Base-by-base conservation (phyloP, 345 rosid species). In the Eucalyptus sp. region DNA sequence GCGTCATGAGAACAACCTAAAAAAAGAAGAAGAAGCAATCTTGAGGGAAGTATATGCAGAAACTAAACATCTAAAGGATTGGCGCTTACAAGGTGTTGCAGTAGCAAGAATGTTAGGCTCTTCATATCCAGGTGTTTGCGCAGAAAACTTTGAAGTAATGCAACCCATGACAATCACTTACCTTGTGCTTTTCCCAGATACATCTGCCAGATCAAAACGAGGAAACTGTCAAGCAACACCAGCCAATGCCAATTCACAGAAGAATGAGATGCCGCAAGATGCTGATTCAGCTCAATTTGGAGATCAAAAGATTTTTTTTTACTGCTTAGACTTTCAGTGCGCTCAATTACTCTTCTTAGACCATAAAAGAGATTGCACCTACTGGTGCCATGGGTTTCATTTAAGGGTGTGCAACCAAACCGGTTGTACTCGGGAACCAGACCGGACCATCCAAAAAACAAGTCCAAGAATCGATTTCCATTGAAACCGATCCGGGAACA, bases 31-130 rank as follows among this genome's bases (percentile, higher is more conserved):
- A 9, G 27, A 76, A 76, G 11, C 48, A 37, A 41, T 76, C 48
- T 76, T 3, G 43, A 76, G 83, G 83, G 83, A 76, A 76, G 48
- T 76, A 11, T 41, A 37, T 76, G 48, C 83, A 37, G 48, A 76
- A 41, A 76, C 83, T 76, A 5, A 76, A 76, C 48, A 20, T 76
- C 27, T 76, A 41, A 76, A 20, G 8, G 44, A 83, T n/a, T 25
- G 16, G 46, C 37, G 90, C 98, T 93, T 79, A 96, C 98, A 96
- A 76, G 95, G 93, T 89, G 98, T 96, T 94, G 91, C 97, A 33
- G 96, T 92, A 66, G 98, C 95, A 88, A 96, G 98, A 91, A 94
- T 88, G 5, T 90, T 91, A 13, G 97, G 97, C 88, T 95, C 91
- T 89, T 95, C 98, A 20, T 94, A 94, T 27, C 98, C 97, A 7